Evolutionary conservation across 306 rosid species (phyloP).

Genomic region (Ziziphus jujuba): DNA sequence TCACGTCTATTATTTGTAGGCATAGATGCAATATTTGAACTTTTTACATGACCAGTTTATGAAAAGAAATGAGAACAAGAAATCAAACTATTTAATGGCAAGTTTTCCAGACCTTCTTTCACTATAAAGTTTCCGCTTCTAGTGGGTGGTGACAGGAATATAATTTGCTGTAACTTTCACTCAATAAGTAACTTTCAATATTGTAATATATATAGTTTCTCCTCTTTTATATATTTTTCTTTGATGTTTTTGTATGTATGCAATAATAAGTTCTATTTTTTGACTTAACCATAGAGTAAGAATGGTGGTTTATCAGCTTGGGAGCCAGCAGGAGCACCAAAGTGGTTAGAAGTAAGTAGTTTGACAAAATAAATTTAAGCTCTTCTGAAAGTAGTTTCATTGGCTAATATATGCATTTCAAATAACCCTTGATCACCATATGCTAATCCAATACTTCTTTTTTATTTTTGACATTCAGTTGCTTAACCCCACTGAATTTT

Average conservation of each 20-base stretch:
- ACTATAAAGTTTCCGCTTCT: no score
- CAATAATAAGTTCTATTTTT: background rate
- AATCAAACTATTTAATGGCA: no score
- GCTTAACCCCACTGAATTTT: conserved; percentile 17
- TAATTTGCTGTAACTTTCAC: no score
- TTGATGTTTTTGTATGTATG: background rate
- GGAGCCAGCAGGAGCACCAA: background rate
- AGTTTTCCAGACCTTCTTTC: no score
- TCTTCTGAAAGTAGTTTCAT: background rate
- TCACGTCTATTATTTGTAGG: background rate
- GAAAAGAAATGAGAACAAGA: background rate
- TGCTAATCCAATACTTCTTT: no score
- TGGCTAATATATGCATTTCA: no score
- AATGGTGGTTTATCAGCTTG: background rate
- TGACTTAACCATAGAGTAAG: background rate
- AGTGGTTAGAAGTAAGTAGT: background rate
- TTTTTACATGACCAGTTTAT: background rate
- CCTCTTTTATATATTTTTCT: background rate
- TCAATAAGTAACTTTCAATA: no score
- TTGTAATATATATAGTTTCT: background rate
- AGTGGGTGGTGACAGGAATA: no score
- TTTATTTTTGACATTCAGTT: background rate
- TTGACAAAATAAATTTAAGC: background rate
- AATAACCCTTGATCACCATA: no score
- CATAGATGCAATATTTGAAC: background rate